A percentile compares a stretch with the other conserved stretches of the same genome.
Evolutionary conservation across 2,329 filamentous ascomycete genomes (phyloP).

Genomic region (Beauveria sp.): DNA sequence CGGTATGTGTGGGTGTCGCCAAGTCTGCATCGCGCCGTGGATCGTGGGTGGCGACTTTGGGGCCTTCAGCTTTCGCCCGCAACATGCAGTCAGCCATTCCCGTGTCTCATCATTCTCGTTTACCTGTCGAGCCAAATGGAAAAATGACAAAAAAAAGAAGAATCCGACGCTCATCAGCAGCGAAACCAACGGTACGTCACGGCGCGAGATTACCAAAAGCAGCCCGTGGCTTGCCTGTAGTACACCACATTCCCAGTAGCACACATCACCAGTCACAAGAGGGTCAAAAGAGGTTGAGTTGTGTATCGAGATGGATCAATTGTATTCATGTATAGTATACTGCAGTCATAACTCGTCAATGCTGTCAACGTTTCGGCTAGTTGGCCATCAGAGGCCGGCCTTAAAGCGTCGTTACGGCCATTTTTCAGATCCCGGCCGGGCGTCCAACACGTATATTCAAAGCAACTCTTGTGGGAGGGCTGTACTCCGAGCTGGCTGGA

Average conservation of each 20-base stretch:
- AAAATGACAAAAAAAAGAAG: too few relatives aligned
- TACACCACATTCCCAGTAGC: background rate
- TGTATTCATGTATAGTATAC: background rate
- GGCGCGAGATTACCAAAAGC: background rate
- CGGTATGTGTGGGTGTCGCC: too few relatives aligned
- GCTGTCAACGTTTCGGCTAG: background rate
- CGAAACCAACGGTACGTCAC: background rate
- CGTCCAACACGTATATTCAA: background rate
- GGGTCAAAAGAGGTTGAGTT: too few relatives aligned
- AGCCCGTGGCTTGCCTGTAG: background rate
- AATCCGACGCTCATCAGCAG: too few relatives aligned
- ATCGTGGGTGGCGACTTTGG: too few relatives aligned
- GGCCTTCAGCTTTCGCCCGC: too few relatives aligned
- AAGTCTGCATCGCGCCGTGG: too few relatives aligned
- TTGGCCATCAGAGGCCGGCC: background rate
- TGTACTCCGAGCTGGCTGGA: conserved; percentile 4
- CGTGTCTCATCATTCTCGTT: too few relatives aligned
- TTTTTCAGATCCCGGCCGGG: background rate
- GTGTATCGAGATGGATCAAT: background rate
- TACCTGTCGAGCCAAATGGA: too few relatives aligned
- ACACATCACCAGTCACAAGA: background rate
- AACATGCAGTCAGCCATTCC: too few relatives aligned
- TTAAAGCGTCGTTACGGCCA: background rate
- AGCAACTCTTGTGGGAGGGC: conserved; percentile 1
- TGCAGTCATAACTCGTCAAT: background rate